Conservation (phyloP, 768 basidiomycete species). For the Vararia minispora region DNA sequence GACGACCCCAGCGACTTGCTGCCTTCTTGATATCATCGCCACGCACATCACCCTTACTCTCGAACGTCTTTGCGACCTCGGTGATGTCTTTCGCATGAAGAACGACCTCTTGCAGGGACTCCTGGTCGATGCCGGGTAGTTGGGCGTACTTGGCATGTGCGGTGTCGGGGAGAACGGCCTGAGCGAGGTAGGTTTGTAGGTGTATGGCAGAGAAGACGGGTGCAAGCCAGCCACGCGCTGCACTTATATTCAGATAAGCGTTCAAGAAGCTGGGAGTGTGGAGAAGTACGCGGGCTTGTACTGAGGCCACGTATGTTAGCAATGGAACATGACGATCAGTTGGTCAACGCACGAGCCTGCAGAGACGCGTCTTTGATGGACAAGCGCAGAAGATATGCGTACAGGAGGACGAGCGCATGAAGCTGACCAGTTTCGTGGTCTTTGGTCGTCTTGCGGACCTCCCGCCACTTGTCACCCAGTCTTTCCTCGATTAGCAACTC, state of each 20-base stretch:
- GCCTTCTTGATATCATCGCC: constrained; percentile 49
- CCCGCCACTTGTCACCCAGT: constrained; percentile 44
- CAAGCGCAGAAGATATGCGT: constrained; percentile 73
- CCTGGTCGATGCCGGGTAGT: constrained; percentile 57
- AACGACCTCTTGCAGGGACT: too few species aligned
- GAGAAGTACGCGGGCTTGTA: constrained; percentile 60
- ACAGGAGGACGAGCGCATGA: constrained; percentile 63
- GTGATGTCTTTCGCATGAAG: constrained; percentile 27
- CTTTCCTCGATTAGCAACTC: constrained; percentile 39
- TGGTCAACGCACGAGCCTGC: constrained; percentile 44
- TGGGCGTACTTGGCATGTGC: constrained; percentile 46
- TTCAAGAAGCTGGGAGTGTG: constrained; percentile 64
- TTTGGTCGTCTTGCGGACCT: constrained; percentile 31
- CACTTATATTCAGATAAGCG: constrained; percentile 71
- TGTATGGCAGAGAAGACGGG: constrained; percentile 73
- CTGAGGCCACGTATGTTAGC: constrained; percentile 26
- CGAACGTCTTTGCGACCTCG: constrained; percentile 26
- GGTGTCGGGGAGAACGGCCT: constrained; percentile 63
- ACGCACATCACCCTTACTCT: constrained; percentile 36
- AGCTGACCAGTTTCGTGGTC: constrained; percentile 24
- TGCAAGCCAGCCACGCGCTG: constrained; percentile 82
- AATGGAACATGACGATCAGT: not conserved
- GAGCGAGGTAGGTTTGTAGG: constrained; percentile 71
- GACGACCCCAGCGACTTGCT: constrained; percentile 55
- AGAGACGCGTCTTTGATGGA: constrained; percentile 41